Percentiles rank a stretch among this genome's conserved stretches.
phyloP scores from a whole-genome alignment of 331 rosid species.

The Saraca asoca region DNA sequence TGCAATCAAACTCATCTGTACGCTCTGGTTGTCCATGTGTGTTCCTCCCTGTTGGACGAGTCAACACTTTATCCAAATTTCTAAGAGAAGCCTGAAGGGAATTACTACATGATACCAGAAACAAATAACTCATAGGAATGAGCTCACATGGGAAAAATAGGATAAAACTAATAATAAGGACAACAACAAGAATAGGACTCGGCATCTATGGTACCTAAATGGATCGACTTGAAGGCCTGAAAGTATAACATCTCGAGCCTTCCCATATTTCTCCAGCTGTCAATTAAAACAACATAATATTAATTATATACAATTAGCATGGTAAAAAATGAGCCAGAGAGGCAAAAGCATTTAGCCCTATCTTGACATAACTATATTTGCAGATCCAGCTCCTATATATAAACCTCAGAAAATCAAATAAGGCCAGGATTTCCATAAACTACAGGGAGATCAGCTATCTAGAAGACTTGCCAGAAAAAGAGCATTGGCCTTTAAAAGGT shows the following conservation, averaged over 20 bases:
- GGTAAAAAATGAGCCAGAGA: slow-evolving; percentile 28
- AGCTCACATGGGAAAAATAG: slow-evolving; percentile 17
- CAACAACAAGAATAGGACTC: neutral
- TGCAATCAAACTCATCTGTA: slow-evolving; percentile 87
- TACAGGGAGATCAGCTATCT: slow-evolving; percentile 14
- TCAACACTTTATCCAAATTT: slow-evolving; percentile 57
- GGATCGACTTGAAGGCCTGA: slow-evolving; percentile 94
- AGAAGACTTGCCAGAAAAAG: slow-evolving; percentile 65
- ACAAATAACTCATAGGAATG: slow-evolving; percentile 33
- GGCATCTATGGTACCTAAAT: slow-evolving; percentile 57
- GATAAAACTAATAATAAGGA: slow-evolving; percentile 8
- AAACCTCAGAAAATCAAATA: neutral
- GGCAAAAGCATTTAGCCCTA: slow-evolving; percentile 10
- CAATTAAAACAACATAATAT: slow-evolving; percentile 35
- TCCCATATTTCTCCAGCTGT: slow-evolving; percentile 89
- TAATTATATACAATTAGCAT: slow-evolving; percentile 14
- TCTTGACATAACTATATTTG: neutral
- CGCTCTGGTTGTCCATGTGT: slow-evolving; percentile 65
- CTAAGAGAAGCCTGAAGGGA: slow-evolving; percentile 65
- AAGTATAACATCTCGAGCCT: slow-evolving; percentile 80
- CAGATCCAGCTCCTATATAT: too few relatives aligned
- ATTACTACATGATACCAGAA: slow-evolving; percentile 60
- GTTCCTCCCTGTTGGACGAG: slow-evolving; percentile 42
- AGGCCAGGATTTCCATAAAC: slow-evolving; percentile 13
- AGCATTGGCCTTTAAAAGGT: slow-evolving; percentile 76